These are phyloP conservation scores for Athelia sp. DNA, from an alignment of 1,284 basidiomycete genomes.

Conservation along the genomic window DNA sequence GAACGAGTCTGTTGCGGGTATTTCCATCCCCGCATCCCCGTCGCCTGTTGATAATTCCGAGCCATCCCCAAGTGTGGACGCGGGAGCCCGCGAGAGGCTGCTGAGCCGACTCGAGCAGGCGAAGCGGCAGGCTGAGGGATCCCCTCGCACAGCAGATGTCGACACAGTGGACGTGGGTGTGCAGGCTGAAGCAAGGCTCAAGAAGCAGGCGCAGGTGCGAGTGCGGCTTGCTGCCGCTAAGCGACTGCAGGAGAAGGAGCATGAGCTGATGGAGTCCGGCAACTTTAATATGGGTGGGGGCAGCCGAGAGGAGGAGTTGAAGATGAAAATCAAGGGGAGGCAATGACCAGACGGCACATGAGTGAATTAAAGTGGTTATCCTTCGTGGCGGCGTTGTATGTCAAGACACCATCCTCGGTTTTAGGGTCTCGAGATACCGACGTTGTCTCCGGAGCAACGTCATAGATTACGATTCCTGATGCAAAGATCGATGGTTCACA, in stretches of 20 bases:
- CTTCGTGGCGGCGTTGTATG: too few species aligned
- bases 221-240: slow-evolving; percentile 46
- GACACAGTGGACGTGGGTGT: slow-evolving; percentile 11
- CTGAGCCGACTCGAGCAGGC: slow-evolving; percentile 42
- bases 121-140: slow-evolving; percentile 30
- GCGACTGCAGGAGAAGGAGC: slow-evolving; percentile 12
- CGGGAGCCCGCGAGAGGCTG: slow-evolving; percentile 36
- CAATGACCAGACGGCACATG: too few species aligned
- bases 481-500: too few species aligned
- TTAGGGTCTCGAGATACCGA: too few species aligned
- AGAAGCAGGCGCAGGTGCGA: slow-evolving; percentile 43
- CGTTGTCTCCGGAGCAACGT: too few species aligned
- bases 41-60: neutral
- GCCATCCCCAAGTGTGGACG: slow-evolving; percentile 8
- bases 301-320: slow-evolving; percentile 1
- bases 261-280: slow-evolving; percentile 9
- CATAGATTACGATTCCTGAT: too few species aligned
- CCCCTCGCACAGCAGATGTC: too few species aligned
- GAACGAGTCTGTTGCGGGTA: neutral
- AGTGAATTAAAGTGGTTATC: too few species aligned
- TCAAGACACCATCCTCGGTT: too few species aligned
- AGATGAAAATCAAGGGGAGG: too few species aligned
- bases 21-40: neutral
- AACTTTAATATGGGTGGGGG: slow-evolving; percentile 5
- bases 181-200: slow-evolving; percentile 37